Percentiles rank a stretch among this genome's conserved stretches.
These are phyloP conservation scores for Cutaneotrichosporon dermatis DNA, from an alignment of 1,284 basidiomycete genomes.

Conservation along the genomic window DNA sequence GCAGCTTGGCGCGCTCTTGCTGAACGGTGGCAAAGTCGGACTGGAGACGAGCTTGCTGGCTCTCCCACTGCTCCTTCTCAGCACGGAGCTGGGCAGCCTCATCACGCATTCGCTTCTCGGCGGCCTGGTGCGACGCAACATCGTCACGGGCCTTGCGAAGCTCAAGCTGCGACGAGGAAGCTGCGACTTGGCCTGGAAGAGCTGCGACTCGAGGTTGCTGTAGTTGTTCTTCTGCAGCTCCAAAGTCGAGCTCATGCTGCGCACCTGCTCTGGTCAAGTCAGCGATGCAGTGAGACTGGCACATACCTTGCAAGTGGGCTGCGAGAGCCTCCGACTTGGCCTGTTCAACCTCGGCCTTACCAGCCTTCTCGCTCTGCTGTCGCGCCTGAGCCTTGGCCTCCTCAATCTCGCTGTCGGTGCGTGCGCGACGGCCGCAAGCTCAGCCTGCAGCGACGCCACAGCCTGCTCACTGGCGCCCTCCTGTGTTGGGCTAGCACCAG, in stretches of 20 bases:
- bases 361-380: constrained; percentile 60
- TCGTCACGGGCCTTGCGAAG: constrained; percentile 41
- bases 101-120: constrained; percentile 71
- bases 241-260: constrained; percentile 41
- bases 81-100: constrained; percentile 79
- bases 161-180: constrained; percentile 36
- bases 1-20: constrained; percentile 74
- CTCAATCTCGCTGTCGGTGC: constrained; percentile 62
- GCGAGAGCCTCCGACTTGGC: constrained; percentile 77
- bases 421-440: constrained; percentile 67
- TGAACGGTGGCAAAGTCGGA: constrained; percentile 77
- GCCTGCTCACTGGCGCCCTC: constrained; percentile 25
- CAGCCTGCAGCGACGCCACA: constrained; percentile 32
- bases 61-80: constrained; percentile 87
- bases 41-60: constrained; percentile 68
- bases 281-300: constrained; percentile 4
- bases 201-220: constrained; percentile 32
- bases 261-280: constrained; percentile 41
- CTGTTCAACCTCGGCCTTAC: constrained; percentile 61
- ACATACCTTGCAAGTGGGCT: constrained; percentile 64
- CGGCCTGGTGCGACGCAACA: constrained; percentile 51
- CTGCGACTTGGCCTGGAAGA: constrained; percentile 34
- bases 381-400: constrained; percentile 65
- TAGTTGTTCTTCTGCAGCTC: constrained; percentile 43
- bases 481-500: neutral